Evolutionary conservation across 371 early-diverging fungal genomes (phyloP).

Genomic region (Mortierella sp.): DNA sequence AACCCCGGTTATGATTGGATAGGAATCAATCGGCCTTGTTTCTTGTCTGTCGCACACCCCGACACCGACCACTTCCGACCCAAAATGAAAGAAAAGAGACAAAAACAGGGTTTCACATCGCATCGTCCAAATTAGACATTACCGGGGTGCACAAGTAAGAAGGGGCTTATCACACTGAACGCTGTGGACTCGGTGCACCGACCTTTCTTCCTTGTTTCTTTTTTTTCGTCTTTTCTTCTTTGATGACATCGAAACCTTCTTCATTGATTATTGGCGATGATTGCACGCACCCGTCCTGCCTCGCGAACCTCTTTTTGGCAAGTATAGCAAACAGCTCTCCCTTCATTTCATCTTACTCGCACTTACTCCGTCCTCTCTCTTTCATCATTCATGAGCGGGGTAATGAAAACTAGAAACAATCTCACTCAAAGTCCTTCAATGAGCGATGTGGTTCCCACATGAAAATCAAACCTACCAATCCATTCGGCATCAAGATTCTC

Average conservation of each 20-base stretch:
- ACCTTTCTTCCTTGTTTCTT: neutral
- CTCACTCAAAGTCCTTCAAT: neutral
- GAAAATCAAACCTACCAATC: neutral
- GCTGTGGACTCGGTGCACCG: neutral
- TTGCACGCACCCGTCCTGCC: neutral
- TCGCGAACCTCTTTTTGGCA: neutral
- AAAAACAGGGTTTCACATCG: slow-evolving; percentile 9
- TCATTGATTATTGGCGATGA: neutral
- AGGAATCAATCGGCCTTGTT: slow-evolving; percentile 2
- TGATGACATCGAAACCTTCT: neutral
- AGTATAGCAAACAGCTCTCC: neutral
- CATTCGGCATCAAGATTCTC: neutral
- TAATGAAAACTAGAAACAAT: neutral
- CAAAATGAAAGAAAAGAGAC: neutral
- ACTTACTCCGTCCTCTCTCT: neutral
- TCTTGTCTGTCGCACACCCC: neutral
- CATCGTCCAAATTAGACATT: slow-evolving; percentile 6
- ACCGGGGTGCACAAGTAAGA: neutral
- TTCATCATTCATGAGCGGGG: slow-evolving; percentile 8
- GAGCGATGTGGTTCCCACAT: neutral
- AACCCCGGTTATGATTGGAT: neutral
- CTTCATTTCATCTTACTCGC: neutral
- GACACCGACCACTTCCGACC: neutral
- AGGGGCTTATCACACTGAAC: neutral
- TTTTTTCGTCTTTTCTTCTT: neutral